Conservation (phyloP, 371 early-diverging fungal genomes). For the Coemansia sp. region DNA sequence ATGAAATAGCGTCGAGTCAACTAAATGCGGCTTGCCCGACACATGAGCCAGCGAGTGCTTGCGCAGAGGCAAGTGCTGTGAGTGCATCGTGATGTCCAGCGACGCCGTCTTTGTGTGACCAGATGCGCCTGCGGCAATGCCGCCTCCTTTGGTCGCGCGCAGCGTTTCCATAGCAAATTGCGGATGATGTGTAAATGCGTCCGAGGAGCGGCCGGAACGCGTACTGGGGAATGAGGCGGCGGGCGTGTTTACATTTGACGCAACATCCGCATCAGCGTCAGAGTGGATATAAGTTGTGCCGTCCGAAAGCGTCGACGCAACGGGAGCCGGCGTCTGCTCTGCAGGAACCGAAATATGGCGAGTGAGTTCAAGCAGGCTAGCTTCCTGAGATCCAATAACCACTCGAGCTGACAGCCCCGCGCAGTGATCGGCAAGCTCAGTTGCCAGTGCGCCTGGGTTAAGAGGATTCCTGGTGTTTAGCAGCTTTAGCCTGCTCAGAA, state of each 20-base stretch:
- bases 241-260: neutral
- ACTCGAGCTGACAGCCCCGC: neutral
- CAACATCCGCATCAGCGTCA: neutral
- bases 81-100: constrained; percentile 12
- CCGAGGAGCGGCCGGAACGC: constrained; percentile 6
- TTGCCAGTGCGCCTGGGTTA: neutral
- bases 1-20: neutral
- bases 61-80: constrained; percentile 4
- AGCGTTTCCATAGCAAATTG: constrained; percentile 5
- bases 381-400: neutral
- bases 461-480: constrained; percentile 12
- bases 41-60: constrained; percentile 16
- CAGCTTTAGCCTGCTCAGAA: constrained; percentile 12
- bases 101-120: constrained; percentile 21
- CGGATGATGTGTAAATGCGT: neutral
- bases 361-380: neutral
- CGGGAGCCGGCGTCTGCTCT: neutral
- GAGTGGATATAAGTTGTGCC: constrained; percentile 4
- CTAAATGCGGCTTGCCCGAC: neutral
- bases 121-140: neutral
- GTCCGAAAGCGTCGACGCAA: neutral
- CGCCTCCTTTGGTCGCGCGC: neutral
- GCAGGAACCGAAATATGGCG: neutral
- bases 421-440: neutral
- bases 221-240: neutral